Base-by-base conservation (phyloP, 2,329 filamentous ascomycete genomes). In the Verticillium zaregamsianum region DNA sequence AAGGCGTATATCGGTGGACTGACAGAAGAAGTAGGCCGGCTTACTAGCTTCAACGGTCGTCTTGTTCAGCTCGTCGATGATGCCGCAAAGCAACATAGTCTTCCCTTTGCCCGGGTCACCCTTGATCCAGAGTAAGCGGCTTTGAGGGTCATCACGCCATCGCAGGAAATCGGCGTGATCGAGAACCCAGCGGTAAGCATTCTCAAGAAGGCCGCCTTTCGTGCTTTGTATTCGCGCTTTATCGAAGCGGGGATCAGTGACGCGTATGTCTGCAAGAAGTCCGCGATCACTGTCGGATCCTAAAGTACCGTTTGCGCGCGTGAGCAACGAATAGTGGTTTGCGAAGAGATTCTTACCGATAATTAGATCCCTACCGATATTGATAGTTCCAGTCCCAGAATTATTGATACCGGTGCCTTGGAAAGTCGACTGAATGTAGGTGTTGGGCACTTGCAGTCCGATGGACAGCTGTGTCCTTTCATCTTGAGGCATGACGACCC, bases 71-170 rank as follows among this genome's bases (percentile, higher is more conserved):
- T 77, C 68, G 62, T 77, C 59, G 49, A 79, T 72, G 37, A 79
- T 74, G 3, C 75, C 74, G 14, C 71, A 75, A 0, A 80, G 58
- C 0, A 79, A 64, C 74, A 80, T 80, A 0, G 77, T 80, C 65
- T 80, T 81, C 3, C 77, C 78, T 39, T 77, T 80, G 3, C 78
- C 77, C 0, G 77, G 70, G 54, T 73, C 72, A 0, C 74, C 75
- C 20, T 66, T 74, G 20, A 78, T 69, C 77, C 75, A 78, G 3
- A 80, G 71, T 17, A 77, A 59, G 0, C 55, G 61, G 45, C 23
- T 65, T 0, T 66, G 35, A 0, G 33, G 3, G 14, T 68, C 58
- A 5, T 67, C 37, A 2, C 33, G 63, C 73, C 72, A 77, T 63
- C 55, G 37, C 2, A 31, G 31, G 52, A 72, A 76, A 3, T 68